Percentiles rank a stretch among this genome's conserved stretches.
phyloP scores from a whole-genome alignment of 306 rosid species.

The Begonia peltatifolia region DNA sequence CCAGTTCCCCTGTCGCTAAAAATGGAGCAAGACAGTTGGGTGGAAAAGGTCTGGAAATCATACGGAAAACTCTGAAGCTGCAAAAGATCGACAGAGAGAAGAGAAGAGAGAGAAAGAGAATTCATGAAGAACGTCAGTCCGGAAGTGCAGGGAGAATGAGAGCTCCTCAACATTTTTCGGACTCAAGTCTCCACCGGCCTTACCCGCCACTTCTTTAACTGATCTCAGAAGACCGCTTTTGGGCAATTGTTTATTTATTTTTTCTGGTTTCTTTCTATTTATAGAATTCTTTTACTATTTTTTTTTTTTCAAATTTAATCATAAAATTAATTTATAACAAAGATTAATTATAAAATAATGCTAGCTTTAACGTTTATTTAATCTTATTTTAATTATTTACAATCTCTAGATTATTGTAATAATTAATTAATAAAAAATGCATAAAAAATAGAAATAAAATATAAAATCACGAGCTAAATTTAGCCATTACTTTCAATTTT shows the following conservation, averaged over 20 bases:
- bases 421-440: too few species aligned
- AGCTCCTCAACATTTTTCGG: background rate
- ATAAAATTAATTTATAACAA: too few species aligned
- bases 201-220: slow-evolving; percentile 1
- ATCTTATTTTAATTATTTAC: too few species aligned
- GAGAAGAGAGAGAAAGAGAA: background rate
- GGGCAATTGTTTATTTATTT: background rate
- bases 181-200: background rate
- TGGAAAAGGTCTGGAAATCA: background rate
- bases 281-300: too few species aligned
- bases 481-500: too few species aligned
- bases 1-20: background rate
- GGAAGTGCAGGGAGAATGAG: background rate
- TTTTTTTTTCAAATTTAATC: too few species aligned
- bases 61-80: background rate
- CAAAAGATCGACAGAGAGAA: background rate
- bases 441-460: too few species aligned
- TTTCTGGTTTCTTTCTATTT: too few species aligned
- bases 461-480: too few species aligned
- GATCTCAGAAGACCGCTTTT: background rate
- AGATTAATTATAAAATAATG: too few species aligned
- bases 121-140: background rate
- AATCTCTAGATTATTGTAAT: too few species aligned
- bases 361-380: too few species aligned
- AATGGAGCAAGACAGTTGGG: background rate